Evolutionary conservation across 1,284 basidiomycete genomes (phyloP), one percentile per base, ranked within the genome.

Genomic region (Cutaneotrichosporon cyanovorans): DNA sequence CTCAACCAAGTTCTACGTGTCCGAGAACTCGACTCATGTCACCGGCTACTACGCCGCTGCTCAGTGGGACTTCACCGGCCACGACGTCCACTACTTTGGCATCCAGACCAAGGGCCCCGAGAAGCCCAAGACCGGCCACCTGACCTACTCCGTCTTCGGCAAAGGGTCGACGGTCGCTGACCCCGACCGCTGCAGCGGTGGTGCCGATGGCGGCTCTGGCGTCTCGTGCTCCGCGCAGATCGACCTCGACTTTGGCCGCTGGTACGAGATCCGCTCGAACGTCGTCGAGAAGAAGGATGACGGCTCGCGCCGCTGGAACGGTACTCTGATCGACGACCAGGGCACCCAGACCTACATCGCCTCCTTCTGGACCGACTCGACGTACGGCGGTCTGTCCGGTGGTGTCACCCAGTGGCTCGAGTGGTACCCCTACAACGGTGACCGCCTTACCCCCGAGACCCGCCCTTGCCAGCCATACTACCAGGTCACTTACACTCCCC

Each of bases 11-110:
- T 48, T 39, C 22, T 39, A 23, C 23, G 38, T 48, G 32, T 22
- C 43, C 41, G 31, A 37, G 15, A 3, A n/a, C n/a, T 43, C 46
- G 2, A 30, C 37, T 7, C 32, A 32, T 22, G 31, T 16, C 16
- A 36, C 30, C 4, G 46, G 46, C 20, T 44, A 44, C 46, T 48
- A 48, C 33, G 41, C 41, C 15, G 37, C 46, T 1, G 21, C 37
- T 10, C 33, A 35, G 32, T 36, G 41, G 37, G 12, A 6, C 30
- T 48, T 48, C 23, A 14, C 12, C 16, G 40, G 41, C 7, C 32
- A 43, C 37, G 41, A 40, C n/a, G n/a, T 37, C 15, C 41, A 36
- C 15, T 48, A 48, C 33, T 48, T 48, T 30, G 46, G 46, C 19
- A 16, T 48, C 22, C 46, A 48, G 33, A 41, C 46, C 5, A 31